Base-by-base conservation (phyloP, 257 asterid species). In the Capsicum baccatum region DNA sequence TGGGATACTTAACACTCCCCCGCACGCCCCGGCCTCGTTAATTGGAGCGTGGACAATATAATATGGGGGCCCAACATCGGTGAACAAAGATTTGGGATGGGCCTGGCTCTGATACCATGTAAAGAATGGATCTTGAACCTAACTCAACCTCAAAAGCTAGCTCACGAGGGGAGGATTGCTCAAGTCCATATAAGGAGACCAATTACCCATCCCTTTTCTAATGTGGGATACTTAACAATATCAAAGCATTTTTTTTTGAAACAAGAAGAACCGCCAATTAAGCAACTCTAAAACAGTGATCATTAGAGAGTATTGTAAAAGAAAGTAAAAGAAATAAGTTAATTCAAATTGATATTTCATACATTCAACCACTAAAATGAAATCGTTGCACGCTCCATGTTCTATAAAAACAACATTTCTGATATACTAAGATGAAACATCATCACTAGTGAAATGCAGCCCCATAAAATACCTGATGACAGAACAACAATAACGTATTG, bases 401-500 rank as follows among this genome's bases (percentile, higher is more conserved):
- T 76, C 63, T 14, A 76, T 33, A 5, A 26, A 76, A 52, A 52
- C 62, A 54, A 48, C 48, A 52, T 8, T 52, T 76, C 81, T 26
- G 2, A 26, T 26, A 6, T 76, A 15, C 63, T 19, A 76, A 9
- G 42, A 76, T 52, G 21, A 76, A 76, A 76, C 60, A 50, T 62
- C 52, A 50, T 52, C 80, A 48, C 60, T 6, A 12, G n/a, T 19
- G 19, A 21, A 74, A 74, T 74, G 52, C 48, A 76, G 47, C 81
- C 42, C 48, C 9, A 0, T 54, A 21, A 76, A 52, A 76, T 76
- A 95, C 99, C 99, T 93, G 98, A 91, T 82, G 97, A 91, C 88
- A 91, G 84, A 87, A 97, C 99, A 76, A 97, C 93, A 87, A 97
- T 97, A 80, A 97, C 89, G 83, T 92, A 97, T 84, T 94, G 98